A percentile compares a stretch with the other conserved stretches of the same genome.
These are phyloP conservation scores for Dovyalis caffra DNA, from an alignment of 345 rosid species.

Conservation along the genomic window DNA sequence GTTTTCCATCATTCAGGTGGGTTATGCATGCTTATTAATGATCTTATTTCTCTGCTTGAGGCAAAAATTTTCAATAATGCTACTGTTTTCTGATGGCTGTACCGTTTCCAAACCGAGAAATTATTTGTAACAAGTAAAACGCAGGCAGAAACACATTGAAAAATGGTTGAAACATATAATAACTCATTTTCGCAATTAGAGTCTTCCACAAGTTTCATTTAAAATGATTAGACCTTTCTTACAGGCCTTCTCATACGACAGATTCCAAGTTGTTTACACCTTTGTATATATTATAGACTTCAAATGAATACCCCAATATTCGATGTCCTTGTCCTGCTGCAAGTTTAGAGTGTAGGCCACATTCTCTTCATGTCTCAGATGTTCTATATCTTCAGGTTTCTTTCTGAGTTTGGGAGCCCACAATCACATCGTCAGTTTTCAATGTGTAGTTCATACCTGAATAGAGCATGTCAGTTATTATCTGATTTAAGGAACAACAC, in stretches of 20 bases:
- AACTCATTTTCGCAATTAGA: not conserved
- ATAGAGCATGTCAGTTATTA: conserved; percentile 15
- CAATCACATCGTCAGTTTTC: conserved; percentile 71
- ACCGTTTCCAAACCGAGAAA: not conserved
- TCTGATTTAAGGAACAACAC: too few species aligned
- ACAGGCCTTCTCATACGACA: conserved; percentile 86
- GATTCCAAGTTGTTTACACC: conserved; percentile 61
- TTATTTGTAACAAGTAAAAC: not conserved
- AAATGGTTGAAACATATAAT: not conserved
- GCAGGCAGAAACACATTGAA: not conserved
- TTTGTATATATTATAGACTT: conserved; percentile 44
- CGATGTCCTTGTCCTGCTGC: conserved; percentile 84
- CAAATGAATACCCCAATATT: conserved; percentile 76
- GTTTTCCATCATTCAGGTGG: not conserved
- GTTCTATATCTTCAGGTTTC: conserved; percentile 81
- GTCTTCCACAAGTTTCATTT: not conserved
- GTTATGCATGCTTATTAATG: not conserved
- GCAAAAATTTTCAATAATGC: not conserved
- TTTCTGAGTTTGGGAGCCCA: conserved; percentile 91
- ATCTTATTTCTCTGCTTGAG: not conserved
- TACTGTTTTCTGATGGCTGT: not conserved
- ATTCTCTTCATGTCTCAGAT: conserved; percentile 63
- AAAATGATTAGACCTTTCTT: conserved; percentile 29
- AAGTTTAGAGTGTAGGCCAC: conserved; percentile 85
- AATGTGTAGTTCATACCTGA: conserved; percentile 89